Evolutionary conservation across 805 yeast species (phyloP).

Genomic region (Metschnikowia matae): DNA sequence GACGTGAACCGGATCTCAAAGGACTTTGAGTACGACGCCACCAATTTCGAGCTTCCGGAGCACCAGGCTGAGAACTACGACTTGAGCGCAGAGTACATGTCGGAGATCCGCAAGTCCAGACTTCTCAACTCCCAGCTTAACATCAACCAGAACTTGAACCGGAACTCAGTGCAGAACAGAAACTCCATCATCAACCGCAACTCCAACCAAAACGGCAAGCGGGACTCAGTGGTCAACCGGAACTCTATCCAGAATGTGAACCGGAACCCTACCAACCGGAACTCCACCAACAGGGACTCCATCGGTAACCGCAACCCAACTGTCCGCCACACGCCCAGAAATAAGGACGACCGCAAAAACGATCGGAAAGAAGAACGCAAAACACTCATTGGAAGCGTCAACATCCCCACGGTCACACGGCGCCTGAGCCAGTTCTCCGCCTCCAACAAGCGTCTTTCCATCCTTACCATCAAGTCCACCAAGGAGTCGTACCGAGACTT

Average conservation of each 20-base stretch:
- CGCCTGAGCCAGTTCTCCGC: conserved; percentile 58
- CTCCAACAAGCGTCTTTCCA: conserved; percentile 64
- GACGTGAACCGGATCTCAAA: conserved; percentile 18
- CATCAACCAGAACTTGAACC: conserved; percentile 9
- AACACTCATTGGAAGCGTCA: conserved; percentile 54
- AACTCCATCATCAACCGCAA: neutral
- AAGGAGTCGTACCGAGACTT: conserved; percentile 60
- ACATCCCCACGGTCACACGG: conserved; percentile 68
- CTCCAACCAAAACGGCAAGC: neutral
- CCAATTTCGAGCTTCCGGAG: conserved; percentile 32
- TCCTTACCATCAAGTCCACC: conserved; percentile 68
- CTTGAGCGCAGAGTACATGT: conserved; percentile 42
- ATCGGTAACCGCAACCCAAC: neutral
- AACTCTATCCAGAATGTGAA: too few relatives aligned
- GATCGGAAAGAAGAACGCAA: conserved; percentile 34
- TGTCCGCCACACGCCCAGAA: neutral
- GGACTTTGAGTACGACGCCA: conserved; percentile 11
- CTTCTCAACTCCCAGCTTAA: conserved; percentile 42
- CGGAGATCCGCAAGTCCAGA: conserved; percentile 42
- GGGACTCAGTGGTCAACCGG: neutral
- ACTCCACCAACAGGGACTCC: neutral
- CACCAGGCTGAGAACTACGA: conserved; percentile 32
- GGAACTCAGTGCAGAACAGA: neutral
- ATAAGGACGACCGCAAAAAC: neutral
- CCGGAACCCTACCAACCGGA: neutral